Conservation (phyloP, 1,139 yeast genomes). For the Suhomyces maxii region DNA sequence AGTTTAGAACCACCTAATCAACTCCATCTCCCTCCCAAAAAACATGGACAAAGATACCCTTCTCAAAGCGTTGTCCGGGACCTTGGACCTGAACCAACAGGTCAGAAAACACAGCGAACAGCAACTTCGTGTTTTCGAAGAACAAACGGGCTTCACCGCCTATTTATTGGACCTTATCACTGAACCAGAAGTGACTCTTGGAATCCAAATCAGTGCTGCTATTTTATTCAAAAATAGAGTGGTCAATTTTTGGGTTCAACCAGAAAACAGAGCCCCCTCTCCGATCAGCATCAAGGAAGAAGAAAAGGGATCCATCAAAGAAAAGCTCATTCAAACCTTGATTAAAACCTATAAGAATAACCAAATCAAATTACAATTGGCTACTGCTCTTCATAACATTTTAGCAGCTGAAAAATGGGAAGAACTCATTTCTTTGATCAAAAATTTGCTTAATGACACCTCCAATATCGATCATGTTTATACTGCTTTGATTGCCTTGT, state of each 20-base stretch:
- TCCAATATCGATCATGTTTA: conserved; percentile 52
- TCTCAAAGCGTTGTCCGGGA: conserved; percentile 44
- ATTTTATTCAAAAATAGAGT: conserved; percentile 69
- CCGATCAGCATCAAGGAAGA: conserved; percentile 37
- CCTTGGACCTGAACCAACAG: conserved; percentile 40
- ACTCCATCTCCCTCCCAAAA: background rate
- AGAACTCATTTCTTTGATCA: conserved; percentile 35
- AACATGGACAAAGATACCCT: conserved; percentile 45
- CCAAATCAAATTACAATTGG: conserved; percentile 41
- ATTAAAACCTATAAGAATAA: conserved; percentile 35
- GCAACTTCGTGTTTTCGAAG: conserved; percentile 41
- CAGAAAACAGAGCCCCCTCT: conserved; percentile 35
- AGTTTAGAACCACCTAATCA: background rate
- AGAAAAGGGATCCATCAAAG: conserved; percentile 55
- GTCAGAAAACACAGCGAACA: conserved; percentile 45
- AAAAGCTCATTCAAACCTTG: conserved; percentile 49
- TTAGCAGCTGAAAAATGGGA: conserved; percentile 49
- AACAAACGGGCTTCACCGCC: conserved; percentile 57
- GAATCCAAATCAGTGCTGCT: conserved; percentile 61
- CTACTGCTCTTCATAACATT: conserved; percentile 45
- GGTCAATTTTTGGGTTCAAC: conserved; percentile 54
- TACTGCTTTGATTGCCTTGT: conserved; percentile 58
- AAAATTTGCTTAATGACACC: conserved; percentile 44
- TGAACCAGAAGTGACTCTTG: conserved; percentile 46
- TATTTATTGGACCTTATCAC: conserved; percentile 54